phyloP scores from a whole-genome alignment of 2,329 filamentous ascomycete species.

The Sporothrix globosa region DNA sequence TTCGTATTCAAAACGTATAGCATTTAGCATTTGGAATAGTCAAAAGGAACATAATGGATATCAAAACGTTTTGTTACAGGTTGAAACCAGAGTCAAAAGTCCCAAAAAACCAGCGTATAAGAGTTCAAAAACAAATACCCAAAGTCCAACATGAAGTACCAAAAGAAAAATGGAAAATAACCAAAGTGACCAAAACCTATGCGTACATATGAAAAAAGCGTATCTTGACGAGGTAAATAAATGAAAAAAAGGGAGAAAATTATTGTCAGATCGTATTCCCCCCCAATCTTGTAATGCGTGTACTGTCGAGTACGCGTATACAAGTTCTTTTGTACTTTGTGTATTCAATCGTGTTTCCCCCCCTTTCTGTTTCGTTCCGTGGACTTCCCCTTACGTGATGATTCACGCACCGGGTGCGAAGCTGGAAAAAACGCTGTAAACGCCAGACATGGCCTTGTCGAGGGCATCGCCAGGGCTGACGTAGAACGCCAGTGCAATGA shows the following conservation, averaged over 20 bases:
- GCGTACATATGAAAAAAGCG: constrained; percentile 29
- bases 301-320: background rate
- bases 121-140: background rate
- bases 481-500: constrained; percentile 65
- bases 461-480: constrained; percentile 57
- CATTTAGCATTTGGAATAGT: constrained; percentile 18
- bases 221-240: background rate
- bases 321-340: background rate
- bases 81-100: background rate
- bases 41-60: constrained; percentile 24
- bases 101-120: background rate
- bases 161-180: background rate
- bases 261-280: background rate
- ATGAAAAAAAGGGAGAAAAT: background rate
- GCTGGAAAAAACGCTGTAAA: constrained; percentile 26
- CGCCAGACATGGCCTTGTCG: constrained; percentile 42
- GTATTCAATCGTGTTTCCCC: background rate
- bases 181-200: constrained; percentile 19
- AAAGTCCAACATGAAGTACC: background rate
- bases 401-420: background rate
- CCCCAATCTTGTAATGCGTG: background rate
- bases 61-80: constrained; percentile 19
- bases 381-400: background rate
- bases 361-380: background rate
- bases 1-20: constrained; percentile 25